Percentiles rank a stretch among this genome's conserved stretches.
These are phyloP conservation scores for Diversispora epigaea DNA, from an alignment of 192 early-diverging fungal genomes.

Conservation along the genomic window DNA sequence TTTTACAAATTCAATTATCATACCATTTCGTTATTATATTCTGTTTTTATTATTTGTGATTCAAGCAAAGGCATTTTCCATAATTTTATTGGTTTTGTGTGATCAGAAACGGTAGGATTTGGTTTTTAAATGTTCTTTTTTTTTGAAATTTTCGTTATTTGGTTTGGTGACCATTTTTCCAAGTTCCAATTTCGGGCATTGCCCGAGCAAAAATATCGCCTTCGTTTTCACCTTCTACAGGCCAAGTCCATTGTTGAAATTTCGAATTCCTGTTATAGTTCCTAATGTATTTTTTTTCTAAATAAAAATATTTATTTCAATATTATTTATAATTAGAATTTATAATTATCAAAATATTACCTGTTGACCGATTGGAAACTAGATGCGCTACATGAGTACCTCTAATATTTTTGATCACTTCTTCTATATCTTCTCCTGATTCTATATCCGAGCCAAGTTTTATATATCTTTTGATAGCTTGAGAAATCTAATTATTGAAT, in stretches of 20 bases:
- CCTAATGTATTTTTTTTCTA: neutral
- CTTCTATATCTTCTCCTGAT: neutral
- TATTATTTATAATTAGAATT: neutral
- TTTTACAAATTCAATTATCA: too few relatives aligned
- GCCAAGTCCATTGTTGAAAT: neutral
- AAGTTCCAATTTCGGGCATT: neutral
- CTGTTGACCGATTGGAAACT: neutral
- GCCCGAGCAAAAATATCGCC: neutral
- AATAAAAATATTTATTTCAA: neutral
- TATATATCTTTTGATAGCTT: neutral
- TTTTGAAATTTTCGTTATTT: neutral
- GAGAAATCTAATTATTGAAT: neutral
- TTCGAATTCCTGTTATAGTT: neutral
- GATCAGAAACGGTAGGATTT: too few relatives aligned
- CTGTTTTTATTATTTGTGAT: too few relatives aligned
- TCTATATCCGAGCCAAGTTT: neutral
- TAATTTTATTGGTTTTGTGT: too few relatives aligned
- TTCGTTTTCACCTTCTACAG: neutral
- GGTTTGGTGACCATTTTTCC: neutral
- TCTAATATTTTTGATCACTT: neutral
- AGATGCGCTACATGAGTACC: neutral
- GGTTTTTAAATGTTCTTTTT: too few relatives aligned
- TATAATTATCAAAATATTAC: neutral
- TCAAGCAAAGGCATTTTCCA: too few relatives aligned
- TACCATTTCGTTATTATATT: too few relatives aligned